phyloP scores from a whole-genome alignment of 306 rosid genomes.

The Dryas drummondii region DNA sequence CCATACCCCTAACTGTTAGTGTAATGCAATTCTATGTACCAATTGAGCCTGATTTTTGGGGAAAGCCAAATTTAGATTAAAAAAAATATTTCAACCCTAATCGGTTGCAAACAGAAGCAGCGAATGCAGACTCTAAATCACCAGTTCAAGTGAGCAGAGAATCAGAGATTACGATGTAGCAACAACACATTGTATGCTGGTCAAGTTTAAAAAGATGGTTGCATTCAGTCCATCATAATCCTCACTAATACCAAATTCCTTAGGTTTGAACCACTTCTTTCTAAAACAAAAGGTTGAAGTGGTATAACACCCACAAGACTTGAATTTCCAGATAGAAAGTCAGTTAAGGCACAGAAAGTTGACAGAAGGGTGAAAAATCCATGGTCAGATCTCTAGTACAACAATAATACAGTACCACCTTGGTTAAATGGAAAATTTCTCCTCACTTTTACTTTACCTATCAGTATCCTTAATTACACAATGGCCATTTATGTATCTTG shows the following conservation, averaged over 20 bases:
- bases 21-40: neutral
- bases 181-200: neutral
- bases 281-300: neutral
- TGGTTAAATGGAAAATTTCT: neutral
- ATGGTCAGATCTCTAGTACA: neutral
- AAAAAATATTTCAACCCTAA: neutral
- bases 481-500: neutral
- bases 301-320: neutral
- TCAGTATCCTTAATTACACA: conserved; percentile 6
- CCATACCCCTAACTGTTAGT: neutral
- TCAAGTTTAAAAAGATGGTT: neutral
- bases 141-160: neutral
- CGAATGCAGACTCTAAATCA: neutral
- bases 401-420: neutral
- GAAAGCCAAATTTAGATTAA: neutral
- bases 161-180: neutral
- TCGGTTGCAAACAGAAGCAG: neutral
- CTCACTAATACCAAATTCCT: neutral
- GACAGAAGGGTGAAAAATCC: too few relatives aligned
- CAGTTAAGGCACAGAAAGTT: neutral
- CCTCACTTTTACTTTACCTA: neutral
- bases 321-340: neutral
- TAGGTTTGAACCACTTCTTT: neutral
- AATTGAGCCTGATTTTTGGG: neutral
- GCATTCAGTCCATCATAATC: too few relatives aligned